Evolutionary conservation across 805 yeast genomes (phyloP), one percentile per base, ranked within the genome.

Genomic region (Nakazawaea ernobii): DNA sequence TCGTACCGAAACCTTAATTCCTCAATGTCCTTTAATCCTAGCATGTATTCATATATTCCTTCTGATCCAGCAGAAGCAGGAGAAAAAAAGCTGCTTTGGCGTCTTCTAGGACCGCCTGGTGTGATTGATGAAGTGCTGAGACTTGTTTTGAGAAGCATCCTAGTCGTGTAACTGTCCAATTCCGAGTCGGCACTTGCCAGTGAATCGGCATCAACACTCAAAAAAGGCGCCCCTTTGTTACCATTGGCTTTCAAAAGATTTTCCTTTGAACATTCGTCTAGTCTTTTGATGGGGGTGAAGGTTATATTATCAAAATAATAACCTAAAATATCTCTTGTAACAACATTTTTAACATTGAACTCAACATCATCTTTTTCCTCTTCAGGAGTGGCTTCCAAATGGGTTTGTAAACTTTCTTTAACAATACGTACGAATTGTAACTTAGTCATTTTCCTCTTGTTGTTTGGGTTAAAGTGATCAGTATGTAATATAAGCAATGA

Each of bases 401-500:
- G 45, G n/a, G 14, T n/a, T 41, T 58, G 54, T 15, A 65, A 46
- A 6, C 67, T 55, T 10, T 49, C 52, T 13, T 46, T 59, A 46
- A 51, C 67, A 70, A 33, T 77, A 38, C 71, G 70, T 13, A 82
- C 69, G 56, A 80, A 86, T 52, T 84, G 90, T 4, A 68, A 61
- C 55, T 75, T 80, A 8, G 80, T 63, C 86, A 86, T 84, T 59
- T 86, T 86, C 47, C 67, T 73, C 55, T 76, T 80, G 62, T 84
- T 84, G 59, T 75, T 80, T 15, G 74, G 72, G 62, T 85, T 86
- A 66, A 82, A 86, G 49, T 69, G 74, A 58, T 85, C 94, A 0
- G 94, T 86, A 58, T 86, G 92, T 30, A 86, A 65, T 73, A 86
- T 80, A 40, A 86, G 69, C 37, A 86, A 60, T 2, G 89, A 80